These are phyloP conservation scores for Pythium scleroteichum DNA, from an alignment of 352 stramenopile genomes.

Conservation along the genomic window DNA sequence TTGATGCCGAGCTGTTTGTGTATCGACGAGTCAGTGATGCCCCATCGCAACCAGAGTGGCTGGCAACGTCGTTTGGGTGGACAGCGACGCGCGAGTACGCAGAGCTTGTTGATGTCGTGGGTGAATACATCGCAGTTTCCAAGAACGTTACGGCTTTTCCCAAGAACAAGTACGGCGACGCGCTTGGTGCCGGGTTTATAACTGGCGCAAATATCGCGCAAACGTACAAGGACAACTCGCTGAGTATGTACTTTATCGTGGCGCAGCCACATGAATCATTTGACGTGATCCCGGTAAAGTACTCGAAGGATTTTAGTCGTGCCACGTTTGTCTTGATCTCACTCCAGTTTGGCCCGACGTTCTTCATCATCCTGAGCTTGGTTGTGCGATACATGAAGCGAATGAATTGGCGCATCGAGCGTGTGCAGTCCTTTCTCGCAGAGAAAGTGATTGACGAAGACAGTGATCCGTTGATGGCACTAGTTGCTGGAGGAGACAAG, in stretches of 20 bases:
- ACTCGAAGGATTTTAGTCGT: constrained; percentile 82
- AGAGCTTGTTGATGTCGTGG: constrained; percentile 54
- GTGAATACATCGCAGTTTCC: constrained; percentile 62
- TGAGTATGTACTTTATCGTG: constrained; percentile 87
- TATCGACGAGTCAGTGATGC: constrained; percentile 64
- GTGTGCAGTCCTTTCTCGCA: constrained; percentile 73
- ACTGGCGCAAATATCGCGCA: constrained; percentile 59
- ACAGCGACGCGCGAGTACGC: constrained; percentile 61
- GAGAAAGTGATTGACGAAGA: constrained; percentile 48
- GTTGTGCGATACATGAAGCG: constrained; percentile 57
- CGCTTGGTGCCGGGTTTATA: constrained; percentile 52
- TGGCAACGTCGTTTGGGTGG: constrained; percentile 64
- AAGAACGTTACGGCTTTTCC: constrained; percentile 58
- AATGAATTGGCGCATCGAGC: constrained; percentile 84
- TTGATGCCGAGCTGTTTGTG: constrained; percentile 68
- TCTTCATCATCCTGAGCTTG: constrained; percentile 49
- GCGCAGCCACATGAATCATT: constrained; percentile 59
- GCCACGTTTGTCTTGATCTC: constrained; percentile 55
- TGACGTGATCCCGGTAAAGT: constrained; percentile 52
- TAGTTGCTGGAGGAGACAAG: constrained; percentile 8
- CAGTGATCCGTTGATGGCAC: constrained; percentile 14
- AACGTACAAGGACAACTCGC: constrained; percentile 52
- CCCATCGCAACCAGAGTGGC: constrained; percentile 61
- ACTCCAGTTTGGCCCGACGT: constrained; percentile 51
- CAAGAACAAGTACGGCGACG: constrained; percentile 80